Evolutionary conservation across 2,329 filamentous ascomycete species (phyloP).

Genomic region (Cryoendolithus antarcticus): DNA sequence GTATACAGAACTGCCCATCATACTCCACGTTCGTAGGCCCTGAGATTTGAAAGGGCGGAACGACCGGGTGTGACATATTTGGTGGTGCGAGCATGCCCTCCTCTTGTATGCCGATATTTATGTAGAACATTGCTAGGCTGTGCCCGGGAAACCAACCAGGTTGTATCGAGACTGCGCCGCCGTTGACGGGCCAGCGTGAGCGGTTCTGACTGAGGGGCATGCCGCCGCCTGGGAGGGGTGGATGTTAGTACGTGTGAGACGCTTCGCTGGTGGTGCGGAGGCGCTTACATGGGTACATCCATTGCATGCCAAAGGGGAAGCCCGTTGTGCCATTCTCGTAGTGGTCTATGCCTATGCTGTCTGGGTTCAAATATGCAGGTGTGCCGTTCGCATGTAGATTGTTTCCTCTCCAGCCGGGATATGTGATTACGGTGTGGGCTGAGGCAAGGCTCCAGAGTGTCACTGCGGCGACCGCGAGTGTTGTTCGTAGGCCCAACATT

Average conservation of each 20-base stretch:
- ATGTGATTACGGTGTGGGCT: constrained; percentile 74
- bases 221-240: too few relatives aligned
- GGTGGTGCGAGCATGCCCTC: constrained; percentile 42
- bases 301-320: constrained; percentile 86
- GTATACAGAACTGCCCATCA: constrained; percentile 71
- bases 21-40: constrained; percentile 77
- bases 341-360: too few relatives aligned
- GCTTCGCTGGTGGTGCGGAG: too few relatives aligned
- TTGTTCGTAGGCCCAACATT: neutral
- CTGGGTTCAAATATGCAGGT: too few relatives aligned
- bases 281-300: constrained; percentile 53
- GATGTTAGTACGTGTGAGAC: too few relatives aligned
- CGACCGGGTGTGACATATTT: constrained; percentile 81
- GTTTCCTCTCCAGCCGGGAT: constrained; percentile 78
- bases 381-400: constrained; percentile 66
- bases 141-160: constrained; percentile 96
- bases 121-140: constrained; percentile 65
- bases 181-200: constrained; percentile 88
- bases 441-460: constrained; percentile 1
- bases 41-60: constrained; percentile 66
- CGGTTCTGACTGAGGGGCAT: too few relatives aligned
- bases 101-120: constrained; percentile 70
- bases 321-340: constrained; percentile 11
- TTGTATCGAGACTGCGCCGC: constrained; percentile 82
- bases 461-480: too few relatives aligned